Base-by-base conservation (phyloP, 2,329 filamentous ascomycete genomes). In the Nigrograna mackinnonii region DNA sequence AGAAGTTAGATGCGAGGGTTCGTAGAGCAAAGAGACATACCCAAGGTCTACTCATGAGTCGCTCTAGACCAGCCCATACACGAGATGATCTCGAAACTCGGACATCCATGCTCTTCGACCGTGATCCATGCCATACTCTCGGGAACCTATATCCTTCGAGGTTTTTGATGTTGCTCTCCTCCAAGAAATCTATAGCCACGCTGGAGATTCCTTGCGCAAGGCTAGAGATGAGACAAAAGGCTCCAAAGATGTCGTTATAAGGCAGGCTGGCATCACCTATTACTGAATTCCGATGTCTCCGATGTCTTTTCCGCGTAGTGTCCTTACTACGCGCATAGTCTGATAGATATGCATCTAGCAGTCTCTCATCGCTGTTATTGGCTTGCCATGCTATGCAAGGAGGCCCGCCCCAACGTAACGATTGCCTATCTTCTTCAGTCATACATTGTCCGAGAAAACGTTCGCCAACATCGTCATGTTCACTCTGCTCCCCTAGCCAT, bases 201-300 rank as follows among this genome's bases (percentile, higher is more conserved):
- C 24, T 32, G 9, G 37, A 42, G 2, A 22, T 38, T 9, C 43
- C 49, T 13, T 48, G 39, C 4, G 50, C 48, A n/a, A 54, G 38
- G 22, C 46, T 47, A n/a, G 47, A 40, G 18, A 56, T 44, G 4
- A 54, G 35, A 30, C 53, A 56, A 17, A 56, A 49, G 9, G 50
- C 53, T 19, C 53, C 53, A 17, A 52, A 52, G 12, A 54, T 39
- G 31, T 54, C 49, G 14, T 50, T 40, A 21, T 4, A 5, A 16
- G 31, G 39, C 5, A 35, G 21, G 6, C 19, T 16, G 4, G 11
- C 22, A 11, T 41, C 39, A 28, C 21, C 31, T 12, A 16, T 6
- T n/a, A 21, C 5, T 6, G 39, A 17, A 6, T 11, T 16, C n/a
- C n/a, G n/a, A n/a, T n/a, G n/a, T n/a, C n/a, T n/a, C n/a, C n/a